A percentile compares a stretch with the other conserved stretches of the same genome.
Evolutionary conservation across 148 eudicot species (phyloP).

Genomic region (Cornus controversa): DNA sequence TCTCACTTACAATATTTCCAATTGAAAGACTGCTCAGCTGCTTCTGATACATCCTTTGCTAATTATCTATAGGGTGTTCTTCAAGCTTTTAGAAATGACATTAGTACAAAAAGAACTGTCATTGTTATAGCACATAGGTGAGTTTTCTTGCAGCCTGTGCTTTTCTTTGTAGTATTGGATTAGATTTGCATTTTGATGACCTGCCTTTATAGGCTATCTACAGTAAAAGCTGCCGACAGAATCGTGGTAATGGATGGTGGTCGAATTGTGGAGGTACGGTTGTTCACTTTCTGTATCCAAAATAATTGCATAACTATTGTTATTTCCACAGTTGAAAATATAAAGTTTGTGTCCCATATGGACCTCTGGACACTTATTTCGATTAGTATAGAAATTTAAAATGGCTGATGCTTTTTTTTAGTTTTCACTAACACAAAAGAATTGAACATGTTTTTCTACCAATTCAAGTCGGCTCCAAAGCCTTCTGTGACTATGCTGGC

Average conservation of each 20-base stretch:
- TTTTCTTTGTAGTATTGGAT: neutral
- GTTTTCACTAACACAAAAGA: too few species aligned
- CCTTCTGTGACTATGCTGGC: too few species aligned
- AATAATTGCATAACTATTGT: too few species aligned
- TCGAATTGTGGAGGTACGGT: conserved; percentile 41
- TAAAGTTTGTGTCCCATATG: too few species aligned
- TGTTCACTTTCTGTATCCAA: too few species aligned
- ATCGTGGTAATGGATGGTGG: conserved; percentile 49
- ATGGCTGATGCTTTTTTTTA: too few species aligned
- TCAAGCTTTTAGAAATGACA: conserved; percentile 28
- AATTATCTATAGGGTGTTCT: conserved; percentile 30
- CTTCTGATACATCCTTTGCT: conserved; percentile 8
- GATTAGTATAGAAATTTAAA: too few species aligned
- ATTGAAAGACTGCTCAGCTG: neutral
- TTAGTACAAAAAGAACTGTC: conserved; percentile 30
- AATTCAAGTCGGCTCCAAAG: too few species aligned
- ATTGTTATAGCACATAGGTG: conserved; percentile 52
- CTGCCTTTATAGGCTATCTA: conserved; percentile 38
- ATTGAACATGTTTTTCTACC: too few species aligned
- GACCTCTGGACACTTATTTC: too few species aligned
- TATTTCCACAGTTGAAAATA: too few species aligned
- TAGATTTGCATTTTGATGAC: neutral
- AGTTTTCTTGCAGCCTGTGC: conserved; percentile 1
- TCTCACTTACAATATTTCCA: neutral
- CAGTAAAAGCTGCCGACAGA: conserved; percentile 46